Conservation (phyloP, 768 basidiomycete genomes). For the Phlebiopsis gigantea region DNA sequence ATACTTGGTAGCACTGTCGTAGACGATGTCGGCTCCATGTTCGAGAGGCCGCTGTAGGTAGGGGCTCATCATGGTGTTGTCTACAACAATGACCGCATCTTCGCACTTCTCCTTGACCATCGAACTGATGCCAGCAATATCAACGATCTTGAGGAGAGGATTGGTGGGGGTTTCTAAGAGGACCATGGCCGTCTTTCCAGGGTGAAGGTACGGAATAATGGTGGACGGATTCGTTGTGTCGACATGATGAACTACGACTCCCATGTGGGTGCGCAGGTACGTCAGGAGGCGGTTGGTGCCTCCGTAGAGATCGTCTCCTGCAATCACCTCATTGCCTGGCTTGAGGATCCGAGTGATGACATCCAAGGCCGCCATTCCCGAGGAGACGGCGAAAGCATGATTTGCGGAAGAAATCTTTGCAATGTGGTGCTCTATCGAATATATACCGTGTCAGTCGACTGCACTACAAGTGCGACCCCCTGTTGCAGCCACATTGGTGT, state of each 20-base stretch:
- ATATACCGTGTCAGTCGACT: not conserved
- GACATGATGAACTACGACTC: conserved; percentile 87
- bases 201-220: conserved; percentile 57
- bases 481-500: not conserved
- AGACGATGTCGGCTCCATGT: conserved; percentile 94
- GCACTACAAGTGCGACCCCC: not conserved
- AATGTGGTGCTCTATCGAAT: conserved; percentile 82
- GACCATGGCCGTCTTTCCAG: conserved; percentile 87
- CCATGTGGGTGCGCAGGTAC: conserved; percentile 83
- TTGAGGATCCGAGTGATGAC: conserved; percentile 91
- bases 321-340: conserved; percentile 92
- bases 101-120: conserved; percentile 81
- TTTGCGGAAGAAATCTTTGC: conserved; percentile 93
- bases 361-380: conserved; percentile 98
- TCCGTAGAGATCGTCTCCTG: conserved; percentile 96
- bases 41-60: conserved; percentile 94
- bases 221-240: conserved; percentile 78
- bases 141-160: conserved; percentile 91
- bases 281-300: conserved; percentile 93
- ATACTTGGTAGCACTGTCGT: conserved; percentile 98
- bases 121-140: conserved; percentile 77
- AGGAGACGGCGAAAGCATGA: conserved; percentile 89
- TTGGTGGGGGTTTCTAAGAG: conserved; percentile 97
- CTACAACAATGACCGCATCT: conserved; percentile 81
- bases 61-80: conserved; percentile 99